Conservation (phyloP, 441 rosid genomes). For the Iberis amara region DNA sequence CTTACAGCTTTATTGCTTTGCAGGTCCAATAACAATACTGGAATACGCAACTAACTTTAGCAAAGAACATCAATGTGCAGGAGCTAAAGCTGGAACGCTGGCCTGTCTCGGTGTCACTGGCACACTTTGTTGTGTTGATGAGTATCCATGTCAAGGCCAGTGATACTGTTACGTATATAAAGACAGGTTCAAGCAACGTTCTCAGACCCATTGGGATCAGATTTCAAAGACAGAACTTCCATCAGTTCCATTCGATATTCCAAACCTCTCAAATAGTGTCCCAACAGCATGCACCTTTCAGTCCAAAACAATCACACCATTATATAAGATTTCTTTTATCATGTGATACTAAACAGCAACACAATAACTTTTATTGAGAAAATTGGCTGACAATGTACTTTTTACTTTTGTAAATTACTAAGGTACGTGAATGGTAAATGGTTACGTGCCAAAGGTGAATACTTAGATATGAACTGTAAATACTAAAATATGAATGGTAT, state of each 20-base stretch:
- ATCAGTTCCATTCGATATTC: constrained; percentile 46
- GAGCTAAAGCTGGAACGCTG: background rate
- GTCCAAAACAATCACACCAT: constrained; percentile 3
- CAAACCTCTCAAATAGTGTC: constrained; percentile 69
- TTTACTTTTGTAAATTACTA: too few relatives aligned
- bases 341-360: background rate
- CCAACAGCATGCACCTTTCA: constrained; percentile 86
- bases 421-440: too few relatives aligned
- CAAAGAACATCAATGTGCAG: background rate
- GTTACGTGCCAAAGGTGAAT: too few relatives aligned
- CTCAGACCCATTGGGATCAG: constrained; percentile 41
- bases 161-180: background rate
- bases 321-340: background rate
- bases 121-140: background rate
- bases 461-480: too few relatives aligned
- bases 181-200: constrained; percentile 39
- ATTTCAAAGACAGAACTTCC: constrained; percentile 58
- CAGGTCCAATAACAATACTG: background rate
- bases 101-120: background rate
- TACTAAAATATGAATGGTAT: too few relatives aligned
- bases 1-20: background rate
- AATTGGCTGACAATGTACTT: too few relatives aligned
- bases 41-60: background rate
- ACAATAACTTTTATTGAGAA: background rate
- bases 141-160: background rate